Evolutionary conservation across 805 yeast species (phyloP), one percentile per base, ranked within the genome.

Genomic region (Wickerhamomyces canadensis): DNA sequence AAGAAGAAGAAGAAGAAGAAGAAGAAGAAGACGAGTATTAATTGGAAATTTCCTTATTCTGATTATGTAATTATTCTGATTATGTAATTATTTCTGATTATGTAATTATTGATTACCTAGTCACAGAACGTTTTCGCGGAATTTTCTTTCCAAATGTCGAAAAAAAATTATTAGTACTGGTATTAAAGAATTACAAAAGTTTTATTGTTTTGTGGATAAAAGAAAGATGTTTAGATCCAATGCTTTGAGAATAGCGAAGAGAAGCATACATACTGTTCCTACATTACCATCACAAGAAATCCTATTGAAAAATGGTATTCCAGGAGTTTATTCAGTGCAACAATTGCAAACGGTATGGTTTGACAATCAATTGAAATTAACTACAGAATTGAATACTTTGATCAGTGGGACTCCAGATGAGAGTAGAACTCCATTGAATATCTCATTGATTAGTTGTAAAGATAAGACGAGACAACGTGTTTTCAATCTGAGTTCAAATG

Each of bases 401-500:
- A 84, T 95, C 2, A 74, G 72, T 34, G 96, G 95, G 13, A 84
- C 95, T 1, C 81, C 78, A 38, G 72, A 79, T 57, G 96, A 87
- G 60, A 72, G 83, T 7, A 76, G 84, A 56, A 64, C 72, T 15
- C 91, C 96, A 4, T 76, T 81, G 57, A 84, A 84, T 43, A 76
- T 86, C 37, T 57, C 79, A 40, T 61, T 78, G 41, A 72, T 78
- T 46, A 77, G 93, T 1, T 82, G 88, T 4, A 73, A 74, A 51
- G 74, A 77, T 44, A 68, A 84, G 22, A 74, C 78, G 22, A 74
- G 76, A 50, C 80, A 88, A 24, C 74, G 76, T 38, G 61, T 76
- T n/a, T 89, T 81, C 70, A 93, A 89, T 62, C 76, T 72, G 54
- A 97, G 98, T 3, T 84, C 96, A 5, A 95, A 84, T 57, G 80